These are phyloP conservation scores for Penicillium sp. DNA, from an alignment of 2,329 filamentous ascomycete species.

Conservation along the genomic window DNA sequence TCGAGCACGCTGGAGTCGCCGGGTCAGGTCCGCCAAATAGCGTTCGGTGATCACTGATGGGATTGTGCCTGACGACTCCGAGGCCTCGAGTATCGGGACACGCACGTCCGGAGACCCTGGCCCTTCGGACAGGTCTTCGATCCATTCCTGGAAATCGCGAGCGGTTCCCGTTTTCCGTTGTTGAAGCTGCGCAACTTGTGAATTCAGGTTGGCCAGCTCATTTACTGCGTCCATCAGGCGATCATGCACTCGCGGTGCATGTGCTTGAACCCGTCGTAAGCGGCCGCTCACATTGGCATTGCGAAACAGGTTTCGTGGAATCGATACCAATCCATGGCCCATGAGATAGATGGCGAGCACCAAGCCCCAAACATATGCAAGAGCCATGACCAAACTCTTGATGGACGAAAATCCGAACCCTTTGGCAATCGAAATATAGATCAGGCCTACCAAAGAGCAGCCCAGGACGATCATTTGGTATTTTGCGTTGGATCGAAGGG, in stretches of 20 bases:
- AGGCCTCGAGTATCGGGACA: constrained; percentile 34
- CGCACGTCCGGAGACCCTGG: constrained; percentile 61
- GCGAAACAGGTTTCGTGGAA: constrained; percentile 74
- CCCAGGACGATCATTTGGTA: constrained; percentile 78
- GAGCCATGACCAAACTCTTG: constrained; percentile 82
- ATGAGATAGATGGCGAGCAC: constrained; percentile 92
- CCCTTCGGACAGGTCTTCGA: constrained; percentile 82
- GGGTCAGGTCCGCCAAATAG: constrained; percentile 83
- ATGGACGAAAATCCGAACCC: constrained; percentile 66
- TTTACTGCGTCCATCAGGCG: constrained; percentile 78
- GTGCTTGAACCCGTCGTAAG: constrained; percentile 67
- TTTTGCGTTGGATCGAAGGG: constrained; percentile 76
- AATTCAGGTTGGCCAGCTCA: constrained; percentile 72
- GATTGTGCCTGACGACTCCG: constrained; percentile 39
- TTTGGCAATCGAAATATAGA: constrained; percentile 78
- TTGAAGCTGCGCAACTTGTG: constrained; percentile 70
- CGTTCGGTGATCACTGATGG: constrained; percentile 86
- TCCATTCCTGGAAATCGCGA: constrained; percentile 79
- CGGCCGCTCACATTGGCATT: constrained; percentile 70
- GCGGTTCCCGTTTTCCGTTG: constrained; percentile 74
- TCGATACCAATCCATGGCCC: constrained; percentile 91
- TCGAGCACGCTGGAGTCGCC: constrained; percentile 71
- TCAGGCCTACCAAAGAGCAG: constrained; percentile 62
- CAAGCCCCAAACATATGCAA: constrained; percentile 91
- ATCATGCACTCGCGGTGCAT: constrained; percentile 78